A percentile compares a stretch with the other conserved stretches of the same genome.
Evolutionary conservation across 2,329 filamentous ascomycete species (phyloP).

Genomic region (Blumeria hordei): DNA sequence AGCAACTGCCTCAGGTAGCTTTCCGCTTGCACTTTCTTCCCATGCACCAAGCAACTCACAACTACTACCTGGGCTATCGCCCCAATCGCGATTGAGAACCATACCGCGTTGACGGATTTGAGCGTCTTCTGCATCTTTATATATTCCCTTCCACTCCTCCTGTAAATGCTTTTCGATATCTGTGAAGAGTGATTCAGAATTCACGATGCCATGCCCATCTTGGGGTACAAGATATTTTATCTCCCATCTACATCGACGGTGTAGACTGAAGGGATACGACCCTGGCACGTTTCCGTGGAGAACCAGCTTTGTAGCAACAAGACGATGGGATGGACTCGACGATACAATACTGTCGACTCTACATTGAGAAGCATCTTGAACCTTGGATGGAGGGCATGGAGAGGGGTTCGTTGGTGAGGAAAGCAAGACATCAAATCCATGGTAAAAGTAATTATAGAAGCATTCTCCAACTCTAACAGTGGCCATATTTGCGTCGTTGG

Average conservation of each 20-base stretch:
- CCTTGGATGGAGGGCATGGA: slow-evolving; percentile 30
- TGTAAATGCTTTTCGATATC: slow-evolving; percentile 45
- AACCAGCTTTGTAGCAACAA: slow-evolving; percentile 78
- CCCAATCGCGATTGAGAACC: slow-evolving; percentile 79
- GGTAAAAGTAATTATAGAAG: slow-evolving; percentile 94
- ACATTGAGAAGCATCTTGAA: slow-evolving; percentile 7
- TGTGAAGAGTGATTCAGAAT: slow-evolving; percentile 46
- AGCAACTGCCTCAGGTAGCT: slow-evolving; percentile 20
- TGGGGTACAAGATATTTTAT: slow-evolving; percentile 31
- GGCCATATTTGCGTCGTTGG: slow-evolving; percentile 30
- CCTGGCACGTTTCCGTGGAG: slow-evolving; percentile 88
- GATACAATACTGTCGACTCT: slow-evolving; percentile 8
- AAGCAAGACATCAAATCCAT: slow-evolving; percentile 85
- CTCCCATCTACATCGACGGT: slow-evolving; percentile 72
- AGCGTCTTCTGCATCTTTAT: slow-evolving; percentile 28
- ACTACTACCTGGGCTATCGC: slow-evolving; percentile 73
- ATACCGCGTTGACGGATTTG: slow-evolving; percentile 40
- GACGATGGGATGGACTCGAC: slow-evolving; percentile 25
- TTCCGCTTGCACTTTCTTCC: slow-evolving; percentile 40
- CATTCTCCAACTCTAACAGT: slow-evolving; percentile 42
- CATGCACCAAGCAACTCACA: slow-evolving; percentile 61
- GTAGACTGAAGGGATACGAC: slow-evolving; percentile 88
- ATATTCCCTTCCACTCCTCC: slow-evolving; percentile 43
- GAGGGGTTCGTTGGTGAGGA: slow-evolving; percentile 48
- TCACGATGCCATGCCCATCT: slow-evolving; percentile 16